Evolutionary conservation across 768 basidiomycete species (phyloP), one percentile per base, ranked within the genome.

Genomic region (Collybiopsis luxurians): DNA sequence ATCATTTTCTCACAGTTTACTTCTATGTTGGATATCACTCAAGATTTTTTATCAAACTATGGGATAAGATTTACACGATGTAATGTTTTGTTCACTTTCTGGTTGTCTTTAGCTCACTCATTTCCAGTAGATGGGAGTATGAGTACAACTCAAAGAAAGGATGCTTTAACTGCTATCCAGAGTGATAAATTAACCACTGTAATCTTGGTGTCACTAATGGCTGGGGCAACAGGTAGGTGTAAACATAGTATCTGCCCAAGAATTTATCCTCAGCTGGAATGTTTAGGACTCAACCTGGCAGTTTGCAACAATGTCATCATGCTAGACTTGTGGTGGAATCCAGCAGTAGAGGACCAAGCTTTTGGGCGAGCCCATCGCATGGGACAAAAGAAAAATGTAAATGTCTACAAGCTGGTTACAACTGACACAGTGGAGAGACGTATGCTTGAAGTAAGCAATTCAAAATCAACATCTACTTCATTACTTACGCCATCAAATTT

Each of bases 1-100:
- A 99, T 99, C 61, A 86, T 99, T 23, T 99, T 98, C 68, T 95
- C 92, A 0, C 96, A 97, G 67, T 92, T 92, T 60, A 98, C 95
- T 0, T 79, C 81, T 51, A 85, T 91, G 89, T 75, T 99, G 59
- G 85, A 95, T 68, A 67, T 98, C 55, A 79, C 97, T 47, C 84
- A 95, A 71, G 89, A 88, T 0, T 97, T 97, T 73, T 75, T 99
- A 69, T 75, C 74, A 36, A 79, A 82, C 2, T 74, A 80, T 12
- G 84, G 84, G 0, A 77, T 95, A 63, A 78, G 80, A 59, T 95
- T 82, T 67, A 89, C 90, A 28, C 83, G 95, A 68, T 98, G 96
- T 97, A 67, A 75, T 30, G 7, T 15, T 13, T 47, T 9, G 27
- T 7, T 17, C 51, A 17, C 23, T 39, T 43, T n/a, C n/a, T n/a